Evolutionary conservation across 768 basidiomycete species (phyloP).

Genomic region (Mycena epipterygia): DNA sequence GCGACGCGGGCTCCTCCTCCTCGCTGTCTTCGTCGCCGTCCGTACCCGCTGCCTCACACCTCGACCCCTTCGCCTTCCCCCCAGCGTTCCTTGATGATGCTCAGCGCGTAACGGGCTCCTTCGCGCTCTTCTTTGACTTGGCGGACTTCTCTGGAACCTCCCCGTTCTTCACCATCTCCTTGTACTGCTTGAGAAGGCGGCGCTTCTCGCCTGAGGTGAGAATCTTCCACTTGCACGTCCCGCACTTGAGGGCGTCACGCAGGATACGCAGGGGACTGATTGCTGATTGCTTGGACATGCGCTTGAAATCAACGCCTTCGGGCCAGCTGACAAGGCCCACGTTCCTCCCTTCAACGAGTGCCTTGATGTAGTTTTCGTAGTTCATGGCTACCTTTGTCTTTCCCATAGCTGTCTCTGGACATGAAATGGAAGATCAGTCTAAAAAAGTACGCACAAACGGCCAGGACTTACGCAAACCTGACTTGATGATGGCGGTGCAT

Average conservation of each 20-base stretch:
- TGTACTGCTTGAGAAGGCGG: too few species aligned
- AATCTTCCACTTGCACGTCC: too few species aligned
- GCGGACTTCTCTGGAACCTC: too few species aligned
- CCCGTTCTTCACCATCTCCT: too few species aligned
- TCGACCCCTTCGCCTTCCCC: too few species aligned
- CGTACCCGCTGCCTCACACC: too few species aligned
- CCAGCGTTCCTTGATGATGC: too few species aligned
- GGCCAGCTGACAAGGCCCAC: not conserved
- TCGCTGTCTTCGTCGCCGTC: too few species aligned
- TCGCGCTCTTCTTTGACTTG: too few species aligned
- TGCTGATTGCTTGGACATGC: not conserved
- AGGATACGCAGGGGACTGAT: not conserved
- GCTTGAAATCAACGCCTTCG: not conserved
- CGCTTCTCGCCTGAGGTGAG: too few species aligned
- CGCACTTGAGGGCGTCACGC: not conserved
- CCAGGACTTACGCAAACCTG: not conserved
- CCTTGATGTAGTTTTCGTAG: not conserved
- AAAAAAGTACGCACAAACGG: not conserved
- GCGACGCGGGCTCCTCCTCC: too few species aligned
- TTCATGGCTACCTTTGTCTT: not conserved
- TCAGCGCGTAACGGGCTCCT: too few species aligned
- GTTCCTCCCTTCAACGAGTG: not conserved
- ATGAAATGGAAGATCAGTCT: not conserved
- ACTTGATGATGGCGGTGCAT: not conserved
- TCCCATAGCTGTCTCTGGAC: not conserved